Evolutionary conservation across 2,329 filamentous ascomycete genomes (phyloP), one percentile per base, ranked within the genome.

Genomic region (Aspergillus alliaceus): DNA sequence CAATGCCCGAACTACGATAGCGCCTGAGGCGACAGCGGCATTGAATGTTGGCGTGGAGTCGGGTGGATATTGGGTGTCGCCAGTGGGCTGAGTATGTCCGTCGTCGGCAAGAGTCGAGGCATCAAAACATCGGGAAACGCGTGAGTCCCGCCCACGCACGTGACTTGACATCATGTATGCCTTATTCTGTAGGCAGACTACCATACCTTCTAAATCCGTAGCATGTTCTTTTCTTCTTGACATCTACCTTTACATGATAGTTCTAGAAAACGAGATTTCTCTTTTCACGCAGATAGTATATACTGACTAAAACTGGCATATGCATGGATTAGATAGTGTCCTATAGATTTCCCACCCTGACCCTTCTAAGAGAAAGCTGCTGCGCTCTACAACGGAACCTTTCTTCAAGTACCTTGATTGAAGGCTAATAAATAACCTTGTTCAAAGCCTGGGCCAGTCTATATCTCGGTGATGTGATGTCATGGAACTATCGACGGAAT

Each of bases 91-190:
- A 54, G 47, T 59, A 65, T 49, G 24, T 44, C 40, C 40, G 40
- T 40, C 57, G 56, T 42, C 59, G 59, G 58, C 51, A 53, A 40
- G 31, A 54, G 40, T 59, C 53, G 55, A 60, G 48, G 54, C 51
- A 63, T 60, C 59, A 63, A 64, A 63, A 64, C 60, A 65, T 52
- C 55, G 51, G 56, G 56, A 44, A 51, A 63, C 58, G 59, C 60
- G 61, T 60, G 32, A 55, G 49, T 54, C 47, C 59, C 62, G 52
- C 55, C 51, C 18, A 8, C 2, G 14, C 64, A 65, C 64, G 64
- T 65, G 64, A 65, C 24, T n/a, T 18, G 51, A 44, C 42, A 54
- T 59, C 52, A 55, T 49, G 22, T 29, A 2, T 48, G 58, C 58
- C 54, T 55, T 37, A 40, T 12, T 14, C 3, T 15, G 3, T 35